Evolutionary conservation across 2,329 filamentous ascomycete species (phyloP), one percentile per base, ranked within the genome.

Genomic region (Cladosporium austrohemisphaericum): DNA sequence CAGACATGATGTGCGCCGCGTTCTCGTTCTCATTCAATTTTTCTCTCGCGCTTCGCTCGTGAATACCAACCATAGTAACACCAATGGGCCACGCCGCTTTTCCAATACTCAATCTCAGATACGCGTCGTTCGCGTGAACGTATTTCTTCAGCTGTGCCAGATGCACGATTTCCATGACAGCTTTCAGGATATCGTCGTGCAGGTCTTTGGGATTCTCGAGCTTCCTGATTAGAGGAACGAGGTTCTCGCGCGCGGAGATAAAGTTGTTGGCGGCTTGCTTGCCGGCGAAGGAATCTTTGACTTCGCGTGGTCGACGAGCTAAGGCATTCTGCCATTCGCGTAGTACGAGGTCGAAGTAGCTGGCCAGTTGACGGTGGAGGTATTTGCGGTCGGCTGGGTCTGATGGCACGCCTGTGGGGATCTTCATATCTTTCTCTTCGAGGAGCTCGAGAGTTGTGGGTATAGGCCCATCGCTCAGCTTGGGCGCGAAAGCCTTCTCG

Each of bases 21-120:
- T 80, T 79, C 55, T 81, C 79, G 53, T 75, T 78, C 67, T 93
- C 83, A 66, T 97, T 91, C 52, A 98, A 74, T 72, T 98, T 98
- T 72, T 98, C 93, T 55, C 93, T 81, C 16, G 93, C 92, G 58
- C 86, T 93, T 64, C 93, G 83, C 76, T 97, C 93, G 79, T 98
- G 93, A 61, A 98, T 98, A 76, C 93, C 93, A 63, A 98, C 93
- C 93, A 97, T 98, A 68, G 93, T 98, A 31, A 98, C 93, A 71
- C 93, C 93, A 63, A 98, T 98, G 19, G 93, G 93, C 93, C 93
- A 98, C 13, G 93, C 93, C 20, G 66, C 65, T 51, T 69, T 69
- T 14, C 66, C 67, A 63, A 98, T 98, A 66, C 88, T 95, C 48
- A 98, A 76, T 46, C 88, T 79, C 53, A 98, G 75, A 68, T 98